Percentiles rank a stretch among this genome's conserved stretches.
Evolutionary conservation across 305 asterid genomes (phyloP).

Genomic region (Fraxinus sp.): DNA sequence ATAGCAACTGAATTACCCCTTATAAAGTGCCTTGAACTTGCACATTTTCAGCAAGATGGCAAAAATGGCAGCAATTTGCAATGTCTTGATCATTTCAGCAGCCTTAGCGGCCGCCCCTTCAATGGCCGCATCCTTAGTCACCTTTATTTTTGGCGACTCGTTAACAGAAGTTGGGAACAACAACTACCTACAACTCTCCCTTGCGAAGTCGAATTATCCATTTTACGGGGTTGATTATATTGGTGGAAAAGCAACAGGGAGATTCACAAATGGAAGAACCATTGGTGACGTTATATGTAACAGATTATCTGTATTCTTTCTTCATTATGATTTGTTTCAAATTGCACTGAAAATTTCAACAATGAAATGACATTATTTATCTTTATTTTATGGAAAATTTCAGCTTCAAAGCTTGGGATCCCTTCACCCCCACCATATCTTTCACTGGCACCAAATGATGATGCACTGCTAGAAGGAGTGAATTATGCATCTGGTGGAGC

Average conservation of each 20-base stretch:
- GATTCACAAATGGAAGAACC: constrained; percentile 83
- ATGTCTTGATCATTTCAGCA: constrained; percentile 10
- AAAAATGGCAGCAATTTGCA: neutral
- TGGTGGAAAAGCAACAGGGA: constrained; percentile 67
- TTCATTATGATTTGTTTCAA: neutral
- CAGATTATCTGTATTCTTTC: neutral
- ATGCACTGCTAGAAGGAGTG: constrained; percentile 62
- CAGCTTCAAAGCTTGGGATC: constrained; percentile 72
- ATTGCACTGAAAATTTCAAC: neutral
- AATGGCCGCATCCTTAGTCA: constrained; percentile 31
- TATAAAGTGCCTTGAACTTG: constrained; percentile 31
- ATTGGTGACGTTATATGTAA: constrained; percentile 75
- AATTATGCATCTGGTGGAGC: constrained; percentile 91
- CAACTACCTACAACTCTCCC: constrained; percentile 60
- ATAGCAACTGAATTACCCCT: neutral
- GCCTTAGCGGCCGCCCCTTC: constrained; percentile 5
- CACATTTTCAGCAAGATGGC: constrained; percentile 20
- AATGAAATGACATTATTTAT: neutral
- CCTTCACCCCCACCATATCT: constrained; percentile 72
- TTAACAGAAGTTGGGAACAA: constrained; percentile 79
- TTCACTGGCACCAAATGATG: constrained; percentile 55
- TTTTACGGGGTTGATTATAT: constrained; percentile 62
- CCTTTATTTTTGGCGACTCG: neutral
- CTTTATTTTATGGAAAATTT: neutral
- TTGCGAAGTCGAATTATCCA: constrained; percentile 67